Evolutionary conservation across 1,284 basidiomycete genomes (phyloP).

Genomic region (Hymenochaete sp.): DNA sequence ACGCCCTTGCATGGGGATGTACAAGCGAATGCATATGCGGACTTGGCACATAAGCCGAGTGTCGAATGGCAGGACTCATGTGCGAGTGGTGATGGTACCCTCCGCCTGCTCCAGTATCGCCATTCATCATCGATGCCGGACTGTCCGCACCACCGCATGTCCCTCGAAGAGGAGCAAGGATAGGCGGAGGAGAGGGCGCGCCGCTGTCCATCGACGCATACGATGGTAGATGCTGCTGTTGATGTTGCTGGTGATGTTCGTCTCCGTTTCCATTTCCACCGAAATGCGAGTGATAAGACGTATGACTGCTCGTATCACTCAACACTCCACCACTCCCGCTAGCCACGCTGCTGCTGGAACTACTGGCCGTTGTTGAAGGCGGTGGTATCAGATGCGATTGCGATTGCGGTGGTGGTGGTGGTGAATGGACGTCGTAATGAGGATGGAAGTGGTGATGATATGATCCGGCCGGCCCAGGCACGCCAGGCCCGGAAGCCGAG

Average conservation of each 20-base stretch:
- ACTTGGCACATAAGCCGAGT: not conserved
- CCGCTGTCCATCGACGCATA: conserved; percentile 1
- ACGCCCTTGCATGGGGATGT: not conserved
- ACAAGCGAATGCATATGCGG: not conserved
- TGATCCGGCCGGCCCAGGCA: not conserved
- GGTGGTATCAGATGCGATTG: not conserved
- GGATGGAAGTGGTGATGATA: conserved; percentile 1
- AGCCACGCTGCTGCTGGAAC: not conserved
- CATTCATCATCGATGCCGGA: not conserved
- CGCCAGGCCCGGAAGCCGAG: not conserved
- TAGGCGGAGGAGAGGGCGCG: conserved; percentile 7
- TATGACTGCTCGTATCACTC: not conserved
- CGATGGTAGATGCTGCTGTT: not conserved
- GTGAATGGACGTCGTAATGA: not conserved
- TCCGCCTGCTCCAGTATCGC: not conserved
- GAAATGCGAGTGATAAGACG: not conserved
- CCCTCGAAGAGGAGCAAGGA: conserved; percentile 9
- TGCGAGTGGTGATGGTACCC: not conserved
- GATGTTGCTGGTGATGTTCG: not conserved
- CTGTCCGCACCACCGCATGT: not conserved
- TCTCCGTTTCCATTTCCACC: not conserved
- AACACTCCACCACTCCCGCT: not conserved
- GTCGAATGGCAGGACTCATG: no score
- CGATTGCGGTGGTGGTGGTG: not conserved
- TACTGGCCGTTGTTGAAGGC: not conserved